Evolutionary conservation across 768 basidiomycete species (phyloP), one percentile per base, ranked within the genome.

Genomic region (Clitopilus hobsonii): DNA sequence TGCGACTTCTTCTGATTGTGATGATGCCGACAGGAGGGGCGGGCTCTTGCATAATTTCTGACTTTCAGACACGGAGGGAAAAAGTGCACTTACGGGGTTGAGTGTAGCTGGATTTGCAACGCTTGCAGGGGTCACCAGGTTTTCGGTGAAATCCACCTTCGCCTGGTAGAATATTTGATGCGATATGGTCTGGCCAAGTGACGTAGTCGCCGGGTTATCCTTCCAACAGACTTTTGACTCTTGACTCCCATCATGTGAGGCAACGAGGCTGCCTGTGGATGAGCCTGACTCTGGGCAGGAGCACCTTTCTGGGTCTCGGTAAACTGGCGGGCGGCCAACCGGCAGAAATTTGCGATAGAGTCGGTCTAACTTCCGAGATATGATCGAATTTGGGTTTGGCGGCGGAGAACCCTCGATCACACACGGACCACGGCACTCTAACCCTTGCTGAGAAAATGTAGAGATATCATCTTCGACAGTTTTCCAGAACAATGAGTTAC

Each of bases 201-300:
- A 36, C 32, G 32, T 36, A 36, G 32, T 11, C 41, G 11, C 41
- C 41, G 18, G 41, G 32, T 36, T 45, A 45, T 20, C 18, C 41
- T 45, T 45, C 41, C 41, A 45, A 45, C 41, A 45, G 41, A 45
- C 41, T 45, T 45, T 45, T 45, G 22, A 45, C 41, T 45, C 41
- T 45, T 45, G 41, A 45, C 41, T 45, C 41, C 41, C 41, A 23
- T 45, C 41, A 45, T 45, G 18, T 16, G 41, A 45, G 22, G 41
- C 41, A 45, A 45, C 41, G 41, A 45, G 6, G 41, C 41, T 45
- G 22, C 11, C 16, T 45, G n/a, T n/a, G n/a, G n/a, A n/a, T n/a
- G 41, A 45, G 41, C 41, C 41, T 45, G 18, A 45, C 41, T 45
- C 41, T 45, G 41, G 41, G 41, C 41, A 45, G 41, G 41, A 18